Percentiles rank a stretch among this genome's conserved stretches.
phyloP scores from a whole-genome alignment of 176 grass and related monocot species.

The Zizania latifolia region DNA sequence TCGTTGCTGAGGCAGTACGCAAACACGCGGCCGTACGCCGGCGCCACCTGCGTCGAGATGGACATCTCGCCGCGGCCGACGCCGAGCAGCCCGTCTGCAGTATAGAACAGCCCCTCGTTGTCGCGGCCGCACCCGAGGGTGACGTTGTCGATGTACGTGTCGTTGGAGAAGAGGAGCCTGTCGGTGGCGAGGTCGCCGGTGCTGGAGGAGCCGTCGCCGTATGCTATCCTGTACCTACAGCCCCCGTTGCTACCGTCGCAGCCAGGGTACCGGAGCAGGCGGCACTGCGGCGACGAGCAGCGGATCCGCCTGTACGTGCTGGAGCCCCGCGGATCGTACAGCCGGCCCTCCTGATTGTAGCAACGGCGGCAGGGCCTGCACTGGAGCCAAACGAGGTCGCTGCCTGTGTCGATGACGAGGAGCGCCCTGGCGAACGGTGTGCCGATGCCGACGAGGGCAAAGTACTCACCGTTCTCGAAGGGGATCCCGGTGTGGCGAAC shows the following conservation, averaged over 20 bases:
- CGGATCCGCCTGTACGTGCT: slow-evolving; percentile 34
- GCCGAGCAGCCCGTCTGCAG: slow-evolving; percentile 55
- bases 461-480: slow-evolving; percentile 68
- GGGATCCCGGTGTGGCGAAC: slow-evolving; percentile 51
- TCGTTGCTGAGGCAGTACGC: slow-evolving; percentile 71
- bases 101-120: slow-evolving; percentile 53
- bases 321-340: slow-evolving; percentile 60
- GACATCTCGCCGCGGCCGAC: slow-evolving; percentile 53
- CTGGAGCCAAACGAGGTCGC: slow-evolving; percentile 81
- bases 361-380: slow-evolving; percentile 66
- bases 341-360: slow-evolving; percentile 51
- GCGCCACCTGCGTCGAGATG: slow-evolving; percentile 49
- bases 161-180: slow-evolving; percentile 42
- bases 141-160: slow-evolving; percentile 23
- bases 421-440: slow-evolving; percentile 41
- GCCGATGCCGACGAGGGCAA: slow-evolving; percentile 53
- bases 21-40: slow-evolving; percentile 47
- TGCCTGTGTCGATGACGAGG: slow-evolving; percentile 83
- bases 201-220: slow-evolving; percentile 60
- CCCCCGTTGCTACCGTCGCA: slow-evolving; percentile 31
- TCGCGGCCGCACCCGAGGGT: slow-evolving; percentile 67
- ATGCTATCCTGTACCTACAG: slow-evolving; percentile 50
- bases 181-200: slow-evolving; percentile 51
- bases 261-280: slow-evolving; percentile 25
- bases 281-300: slow-evolving; percentile 46